Evolutionary conservation across 2,329 filamentous ascomycete genomes (phyloP), one percentile per base, ranked within the genome.

Genomic region (Calcarisporium arbuscula): DNA sequence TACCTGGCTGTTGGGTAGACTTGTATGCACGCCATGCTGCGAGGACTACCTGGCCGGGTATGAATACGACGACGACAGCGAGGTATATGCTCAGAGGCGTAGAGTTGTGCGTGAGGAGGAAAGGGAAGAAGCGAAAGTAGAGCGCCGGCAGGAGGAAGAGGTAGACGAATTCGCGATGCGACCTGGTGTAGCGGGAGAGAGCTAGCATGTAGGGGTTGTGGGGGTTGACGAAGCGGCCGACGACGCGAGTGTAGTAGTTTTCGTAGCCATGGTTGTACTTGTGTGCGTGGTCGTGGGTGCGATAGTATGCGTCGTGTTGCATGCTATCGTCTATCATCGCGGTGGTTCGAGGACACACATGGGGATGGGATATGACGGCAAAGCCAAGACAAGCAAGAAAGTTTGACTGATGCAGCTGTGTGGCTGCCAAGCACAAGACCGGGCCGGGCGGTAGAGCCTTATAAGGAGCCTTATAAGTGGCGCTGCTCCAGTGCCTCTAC

Each of bases 91-190:
- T 40, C 5, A 40, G 29, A 9, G 38, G 32, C 7, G 21, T 33
- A 5, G 38, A 40, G 20, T 40, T 40, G 33, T 40, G 38, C 16
- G 38, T 40, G 16, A 40, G 25, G 5, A 40, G 25, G 11, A 40
- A 19, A 8, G 38, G 38, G n/a, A 32, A 40, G 26, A 40, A 12
- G 21, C 38, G 38, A 8, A 40, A 36, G 30, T 40, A 40, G 5
- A 40, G 21, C 18, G 38, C 14, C 4, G 38, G 34, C 10, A 40
- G 20, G 15, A 27, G 4, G 17, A 40, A 12, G 5, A 40, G 34
- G n/a, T 33, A 37, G 25, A 30, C 21, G 30, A 25, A 14, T 5
- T 30, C 34, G 11, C 33, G 34, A 16, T 37, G 18, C 26, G 30
- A 15, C 27, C 12, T 18, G 34, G 21, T n/a, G 27, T 40, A 29